Base-by-base conservation (phyloP, 352 stramenopile genomes). In the Thraustochytrium sp. region DNA sequence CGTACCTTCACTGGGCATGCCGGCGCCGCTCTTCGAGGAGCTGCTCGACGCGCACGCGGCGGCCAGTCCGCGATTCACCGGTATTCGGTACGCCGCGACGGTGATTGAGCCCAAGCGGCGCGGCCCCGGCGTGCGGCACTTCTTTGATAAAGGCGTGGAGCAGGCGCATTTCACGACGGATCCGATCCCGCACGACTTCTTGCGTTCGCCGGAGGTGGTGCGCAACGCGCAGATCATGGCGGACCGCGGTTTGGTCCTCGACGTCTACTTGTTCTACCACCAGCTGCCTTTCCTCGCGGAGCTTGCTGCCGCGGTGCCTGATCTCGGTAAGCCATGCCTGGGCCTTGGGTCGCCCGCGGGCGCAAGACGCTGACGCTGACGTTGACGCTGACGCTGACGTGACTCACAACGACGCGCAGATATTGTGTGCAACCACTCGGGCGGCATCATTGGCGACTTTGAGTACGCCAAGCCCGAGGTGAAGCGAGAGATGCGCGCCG, bases 231-330 rank as follows among this genome's bases (percentile, higher is more conserved):
- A 68, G 31, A 48, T 68, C 59, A 29, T 68, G n/a, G 59, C 59
- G 23, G n/a, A 68, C 13, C 59, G 59, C 31, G 59, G 59, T 53
- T 23, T 68, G n/a, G 31, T 68, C 21, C 31, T 68, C 16, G 59
- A 68, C 34, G 59, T 68, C n/a, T 68, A 53, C 59, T 21, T 68
- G 31, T 68, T 54, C 31, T 68, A 54, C 31, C 59, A 68, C 31
- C 59, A 68, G 31, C 21, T 68, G 21, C 59, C 59, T 29, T 68
- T 48, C 59, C 21, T 68, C 13, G 34, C 31, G 21, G 21, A 68
- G n/a, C 31, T 68, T 23, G 59, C 59, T 21, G 21, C 16, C 23
- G n/a, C 34, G 59, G 59, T 68, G 13, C 59, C 59, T 54, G 59
- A 68, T 23, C 59, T 68, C 59, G n/a, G 48, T 55, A 55, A 55